phyloP scores from a whole-genome alignment of 192 early-diverging fungal species.

The Funneliformis mosseae region DNA sequence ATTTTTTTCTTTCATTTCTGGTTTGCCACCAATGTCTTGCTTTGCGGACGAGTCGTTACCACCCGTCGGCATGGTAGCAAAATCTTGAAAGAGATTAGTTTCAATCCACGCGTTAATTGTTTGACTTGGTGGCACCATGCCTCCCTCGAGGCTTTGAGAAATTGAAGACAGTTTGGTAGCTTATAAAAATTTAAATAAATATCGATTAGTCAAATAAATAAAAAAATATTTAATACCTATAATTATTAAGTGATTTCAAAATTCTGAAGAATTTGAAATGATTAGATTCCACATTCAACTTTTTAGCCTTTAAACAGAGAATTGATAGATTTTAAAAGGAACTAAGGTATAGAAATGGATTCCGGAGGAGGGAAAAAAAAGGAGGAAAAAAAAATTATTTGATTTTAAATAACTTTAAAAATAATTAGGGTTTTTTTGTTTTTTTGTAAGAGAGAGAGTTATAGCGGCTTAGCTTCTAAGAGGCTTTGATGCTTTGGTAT shows the following conservation, averaged over 20 bases:
- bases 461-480: neutral
- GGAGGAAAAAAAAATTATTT: neutral
- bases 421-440: neutral
- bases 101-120: slow-evolving; percentile 29
- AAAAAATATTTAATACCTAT: neutral
- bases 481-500: neutral
- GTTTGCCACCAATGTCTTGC: slow-evolving; percentile 2
- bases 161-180: slow-evolving; percentile 15
- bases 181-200: neutral
- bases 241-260: neutral
- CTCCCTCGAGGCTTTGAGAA: slow-evolving; percentile 23
- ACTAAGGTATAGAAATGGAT: too few species aligned
- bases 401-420: neutral
- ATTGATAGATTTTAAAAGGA: neutral
- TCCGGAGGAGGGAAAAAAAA: too few species aligned
- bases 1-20: neutral
- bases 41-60: neutral
- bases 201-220: neutral
- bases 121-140: slow-evolving; percentile 31
- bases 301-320: neutral
- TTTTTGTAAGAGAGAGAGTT: neutral
- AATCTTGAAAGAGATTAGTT: slow-evolving; percentile 29
- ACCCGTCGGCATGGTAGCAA: slow-evolving; percentile 26
- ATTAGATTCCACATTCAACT: neutral
- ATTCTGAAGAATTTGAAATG: neutral